These are phyloP conservation scores for Didymella pinodella DNA, from an alignment of 2,329 filamentous ascomycete species.

Conservation along the genomic window DNA sequence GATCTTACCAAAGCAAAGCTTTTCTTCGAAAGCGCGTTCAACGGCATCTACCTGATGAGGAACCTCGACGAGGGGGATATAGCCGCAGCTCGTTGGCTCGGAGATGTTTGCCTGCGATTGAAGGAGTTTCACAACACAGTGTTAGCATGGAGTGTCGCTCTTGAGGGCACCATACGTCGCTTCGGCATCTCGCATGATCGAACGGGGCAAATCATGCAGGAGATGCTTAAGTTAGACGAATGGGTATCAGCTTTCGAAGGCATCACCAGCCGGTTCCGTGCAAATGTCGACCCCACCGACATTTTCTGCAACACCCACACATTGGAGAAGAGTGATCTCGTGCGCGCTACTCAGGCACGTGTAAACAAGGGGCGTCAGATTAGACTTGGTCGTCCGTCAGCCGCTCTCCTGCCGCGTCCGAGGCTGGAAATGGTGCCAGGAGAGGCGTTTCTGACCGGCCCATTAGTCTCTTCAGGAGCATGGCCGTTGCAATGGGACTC, in stretches of 20 bases:
- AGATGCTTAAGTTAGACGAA: conserved; percentile 34
- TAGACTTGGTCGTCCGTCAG: conserved; percentile 8
- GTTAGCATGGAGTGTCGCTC: conserved; percentile 41
- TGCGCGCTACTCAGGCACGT: conserved; percentile 21
- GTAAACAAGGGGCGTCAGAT: conserved; percentile 15
- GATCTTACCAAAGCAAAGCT: conserved; percentile 41
- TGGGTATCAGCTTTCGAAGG: conserved; percentile 29
- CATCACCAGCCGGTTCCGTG: conserved; percentile 27
- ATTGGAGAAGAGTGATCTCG: conserved; percentile 34
- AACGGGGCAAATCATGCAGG: conserved; percentile 28
- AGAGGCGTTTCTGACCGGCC: conserved; percentile 32
- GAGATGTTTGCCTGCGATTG: conserved; percentile 43
- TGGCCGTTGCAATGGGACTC: conserved; percentile 43
- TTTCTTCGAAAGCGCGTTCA: conserved; percentile 40
- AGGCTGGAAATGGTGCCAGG: conserved; percentile 23
- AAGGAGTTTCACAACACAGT: conserved; percentile 40
- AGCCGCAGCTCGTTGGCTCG: conserved; percentile 45
- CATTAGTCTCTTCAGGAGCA: conserved; percentile 29
- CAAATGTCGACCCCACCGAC: conserved; percentile 34
- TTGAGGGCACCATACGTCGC: conserved; percentile 34
- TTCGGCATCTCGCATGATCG: conserved; percentile 27
- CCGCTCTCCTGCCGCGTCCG: conserved; percentile 10
- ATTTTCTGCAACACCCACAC: conserved; percentile 35
- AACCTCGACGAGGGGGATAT: conserved; percentile 45
- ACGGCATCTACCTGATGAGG: conserved; percentile 30